Conservation (phyloP, 192 early-diverging fungal genomes). For the Rhizophagus prolifer region DNA sequence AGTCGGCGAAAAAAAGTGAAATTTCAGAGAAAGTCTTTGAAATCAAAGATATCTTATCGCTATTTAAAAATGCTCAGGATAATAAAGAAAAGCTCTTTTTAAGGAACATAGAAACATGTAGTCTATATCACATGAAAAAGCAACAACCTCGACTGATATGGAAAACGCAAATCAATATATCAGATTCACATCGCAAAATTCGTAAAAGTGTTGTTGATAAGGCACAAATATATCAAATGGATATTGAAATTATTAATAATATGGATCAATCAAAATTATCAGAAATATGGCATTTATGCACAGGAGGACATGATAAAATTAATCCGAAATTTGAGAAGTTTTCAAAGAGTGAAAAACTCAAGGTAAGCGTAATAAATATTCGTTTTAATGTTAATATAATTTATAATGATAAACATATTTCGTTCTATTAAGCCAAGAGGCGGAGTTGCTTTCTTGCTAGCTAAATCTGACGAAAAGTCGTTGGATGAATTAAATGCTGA, state of each 20-base stretch:
- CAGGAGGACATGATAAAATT: neutral
- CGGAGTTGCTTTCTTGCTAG: neutral
- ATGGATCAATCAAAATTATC: neutral
- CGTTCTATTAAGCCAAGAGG: neutral
- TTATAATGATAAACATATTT: no score
- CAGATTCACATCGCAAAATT: neutral
- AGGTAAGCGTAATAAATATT: neutral
- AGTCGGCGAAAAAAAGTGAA: neutral
- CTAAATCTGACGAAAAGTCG: neutral
- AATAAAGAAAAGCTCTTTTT: slow-evolving; percentile 1
- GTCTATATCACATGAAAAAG: neutral
- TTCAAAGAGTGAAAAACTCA: neutral
- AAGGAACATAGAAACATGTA: neutral
- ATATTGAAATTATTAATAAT: neutral
- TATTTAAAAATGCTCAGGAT: neutral
- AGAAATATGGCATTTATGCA: neutral
- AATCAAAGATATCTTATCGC: neutral
- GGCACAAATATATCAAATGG: neutral
- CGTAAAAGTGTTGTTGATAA: neutral
- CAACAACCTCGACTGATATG: neutral
- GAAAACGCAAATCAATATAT: neutral
- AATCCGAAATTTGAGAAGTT: neutral
- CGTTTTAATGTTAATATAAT: no score
- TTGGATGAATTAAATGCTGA: neutral
- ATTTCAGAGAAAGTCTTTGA: neutral